Conservation (phyloP, 148 eudicot species). For the Cornus kousa region DNA sequence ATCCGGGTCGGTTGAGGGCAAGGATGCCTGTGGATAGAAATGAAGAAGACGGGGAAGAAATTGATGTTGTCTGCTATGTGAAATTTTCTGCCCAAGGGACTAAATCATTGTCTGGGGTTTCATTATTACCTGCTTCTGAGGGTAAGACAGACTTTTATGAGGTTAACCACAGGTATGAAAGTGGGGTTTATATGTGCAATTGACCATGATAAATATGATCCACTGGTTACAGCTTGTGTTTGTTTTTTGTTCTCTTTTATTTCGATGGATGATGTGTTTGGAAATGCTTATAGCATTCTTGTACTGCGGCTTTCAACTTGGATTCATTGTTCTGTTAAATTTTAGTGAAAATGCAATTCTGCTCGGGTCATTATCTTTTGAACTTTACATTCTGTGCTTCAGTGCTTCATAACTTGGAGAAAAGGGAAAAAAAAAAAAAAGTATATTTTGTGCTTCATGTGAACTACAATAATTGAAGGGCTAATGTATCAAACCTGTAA, state of each 20-base stretch:
- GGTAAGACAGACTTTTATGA: slow-evolving; percentile 73
- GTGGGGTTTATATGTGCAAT: slow-evolving; percentile 74
- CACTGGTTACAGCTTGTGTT: slow-evolving; percentile 12
- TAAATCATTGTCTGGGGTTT: slow-evolving; percentile 74
- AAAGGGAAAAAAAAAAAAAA: not conserved
- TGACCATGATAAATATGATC: slow-evolving; percentile 28
- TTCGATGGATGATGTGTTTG: slow-evolving; percentile 32
- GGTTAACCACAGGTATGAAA: slow-evolving; percentile 73
- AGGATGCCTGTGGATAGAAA: slow-evolving; percentile 78
- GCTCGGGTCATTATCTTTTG: not conserved
- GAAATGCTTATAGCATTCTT: slow-evolving; percentile 34
- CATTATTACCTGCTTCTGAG: slow-evolving; percentile 79
- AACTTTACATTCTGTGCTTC: not conserved
- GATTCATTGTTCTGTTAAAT: not conserved
- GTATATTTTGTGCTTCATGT: not conserved
- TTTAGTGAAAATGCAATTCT: not conserved
- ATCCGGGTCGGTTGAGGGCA: slow-evolving; percentile 78
- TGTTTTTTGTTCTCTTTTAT: slow-evolving; percentile 20
- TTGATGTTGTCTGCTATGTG: slow-evolving; percentile 73
- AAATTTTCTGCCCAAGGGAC: slow-evolving; percentile 64
- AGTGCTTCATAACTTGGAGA: not conserved
- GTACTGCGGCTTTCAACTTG: slow-evolving; percentile 13
- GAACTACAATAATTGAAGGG: not conserved
- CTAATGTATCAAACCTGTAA: not conserved
- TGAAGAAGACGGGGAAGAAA: slow-evolving; percentile 69